Evolutionary conservation across 176 grass and related monocot species (phyloP).

Genomic region (Cenchrus americanus): DNA sequence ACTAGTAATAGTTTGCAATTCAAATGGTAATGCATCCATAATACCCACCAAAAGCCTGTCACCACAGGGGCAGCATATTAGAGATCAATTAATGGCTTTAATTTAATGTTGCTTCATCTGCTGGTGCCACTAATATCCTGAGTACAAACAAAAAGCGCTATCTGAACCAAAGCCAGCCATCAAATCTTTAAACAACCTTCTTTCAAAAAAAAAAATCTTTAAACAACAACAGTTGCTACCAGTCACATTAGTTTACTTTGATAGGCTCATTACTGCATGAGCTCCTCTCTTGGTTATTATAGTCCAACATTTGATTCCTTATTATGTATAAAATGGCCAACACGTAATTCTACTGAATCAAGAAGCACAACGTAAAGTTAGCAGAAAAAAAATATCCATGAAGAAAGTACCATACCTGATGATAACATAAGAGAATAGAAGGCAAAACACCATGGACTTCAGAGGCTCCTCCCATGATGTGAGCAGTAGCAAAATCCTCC

Average conservation of each 20-base stretch:
- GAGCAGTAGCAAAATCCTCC: slow-evolving; percentile 65
- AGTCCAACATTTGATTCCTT: background rate
- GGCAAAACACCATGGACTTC: slow-evolving; percentile 82
- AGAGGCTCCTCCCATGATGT: slow-evolving; percentile 86
- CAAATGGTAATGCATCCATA: background rate
- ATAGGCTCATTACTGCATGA: background rate
- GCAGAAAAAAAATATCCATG: background rate
- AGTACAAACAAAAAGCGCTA: slow-evolving; percentile 8
- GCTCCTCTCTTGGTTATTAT: slow-evolving; percentile 3
- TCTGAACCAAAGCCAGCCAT: background rate
- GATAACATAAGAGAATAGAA: slow-evolving; percentile 67
- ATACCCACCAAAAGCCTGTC: background rate
- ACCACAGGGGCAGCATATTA: background rate
- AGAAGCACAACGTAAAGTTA: slow-evolving; percentile 27
- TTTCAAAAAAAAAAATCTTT: too few relatives aligned
- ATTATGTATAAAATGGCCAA: slow-evolving; percentile 23
- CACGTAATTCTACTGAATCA: background rate
- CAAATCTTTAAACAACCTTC: slow-evolving; percentile 23
- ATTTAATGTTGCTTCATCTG: slow-evolving; percentile 4
- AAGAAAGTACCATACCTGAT: slow-evolving; percentile 56
- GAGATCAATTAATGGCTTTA: background rate
- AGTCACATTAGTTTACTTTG: background rate
- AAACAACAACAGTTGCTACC: slow-evolving; percentile 10
- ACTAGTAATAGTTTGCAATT: background rate
- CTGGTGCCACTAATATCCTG: slow-evolving; percentile 1